Percentiles rank a stretch among this genome's conserved stretches.
These are phyloP conservation scores for Cladosporium sp. DNA, from an alignment of 2,329 filamentous ascomycete genomes.

Conservation along the genomic window DNA sequence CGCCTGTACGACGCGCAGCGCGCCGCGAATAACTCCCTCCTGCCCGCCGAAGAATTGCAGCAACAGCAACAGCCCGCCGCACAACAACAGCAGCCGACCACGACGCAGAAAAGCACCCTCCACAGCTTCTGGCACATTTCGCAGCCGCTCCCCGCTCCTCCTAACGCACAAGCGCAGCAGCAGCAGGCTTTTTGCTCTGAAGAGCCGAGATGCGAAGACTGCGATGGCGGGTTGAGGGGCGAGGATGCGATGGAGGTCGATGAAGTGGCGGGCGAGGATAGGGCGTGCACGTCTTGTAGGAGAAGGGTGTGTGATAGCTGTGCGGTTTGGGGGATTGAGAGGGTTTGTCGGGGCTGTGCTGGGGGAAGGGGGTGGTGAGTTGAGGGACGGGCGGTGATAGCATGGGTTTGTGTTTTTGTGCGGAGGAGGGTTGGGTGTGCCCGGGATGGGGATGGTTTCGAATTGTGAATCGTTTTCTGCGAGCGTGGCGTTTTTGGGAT, in stretches of 20 bases:
- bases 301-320: conserved; percentile 41
- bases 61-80: conserved; percentile 17
- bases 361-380: conserved; percentile 12
- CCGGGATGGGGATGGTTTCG: background rate
- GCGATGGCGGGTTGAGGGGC: conserved; percentile 33
- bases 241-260: conserved; percentile 36
- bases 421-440: background rate
- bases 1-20: conserved; percentile 43
- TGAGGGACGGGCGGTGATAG: too few relatives aligned
- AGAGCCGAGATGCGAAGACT: conserved; percentile 40
- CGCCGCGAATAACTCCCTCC: background rate
- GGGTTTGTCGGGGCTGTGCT: conserved; percentile 41
- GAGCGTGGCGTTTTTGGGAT: background rate
- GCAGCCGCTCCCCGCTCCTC: conserved; percentile 23
- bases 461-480: background rate
- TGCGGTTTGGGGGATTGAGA: conserved; percentile 32
- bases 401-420: too few relatives aligned
- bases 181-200: background rate
- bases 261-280: conserved; percentile 25
- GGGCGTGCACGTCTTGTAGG: conserved; percentile 36
- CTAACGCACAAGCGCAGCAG: background rate
- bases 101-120: conserved; percentile 40
- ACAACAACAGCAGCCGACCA: conserved; percentile 10
- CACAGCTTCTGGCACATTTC: conserved; percentile 46
- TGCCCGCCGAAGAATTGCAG: conserved; percentile 12